Evolutionary conservation across 495 filamentous ascomycete species (phyloP).

Genomic region (Neurospora sp.): DNA sequence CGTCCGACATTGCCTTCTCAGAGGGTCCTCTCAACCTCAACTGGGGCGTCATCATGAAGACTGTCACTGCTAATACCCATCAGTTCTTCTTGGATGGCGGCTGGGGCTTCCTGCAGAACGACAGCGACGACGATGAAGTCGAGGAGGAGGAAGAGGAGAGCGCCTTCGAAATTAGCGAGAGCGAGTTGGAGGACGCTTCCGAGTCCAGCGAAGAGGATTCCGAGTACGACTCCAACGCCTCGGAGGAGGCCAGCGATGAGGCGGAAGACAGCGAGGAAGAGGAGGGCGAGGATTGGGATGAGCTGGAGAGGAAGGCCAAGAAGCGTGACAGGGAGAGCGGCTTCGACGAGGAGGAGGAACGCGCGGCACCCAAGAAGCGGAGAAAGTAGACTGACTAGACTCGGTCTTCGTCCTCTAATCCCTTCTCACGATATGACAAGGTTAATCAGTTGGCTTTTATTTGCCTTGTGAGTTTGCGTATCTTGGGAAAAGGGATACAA

Average conservation of each 20-base stretch:
- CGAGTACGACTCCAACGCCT: slow-evolving; percentile 87
- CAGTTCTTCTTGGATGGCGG: slow-evolving; percentile 92
- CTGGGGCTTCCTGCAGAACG: slow-evolving; percentile 84
- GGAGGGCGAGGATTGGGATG: slow-evolving; percentile 87
- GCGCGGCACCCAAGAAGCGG: slow-evolving; percentile 22
- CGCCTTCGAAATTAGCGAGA: slow-evolving; percentile 81
- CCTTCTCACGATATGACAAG: background rate
- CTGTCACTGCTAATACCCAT: slow-evolving; percentile 84
- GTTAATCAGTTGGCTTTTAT: background rate
- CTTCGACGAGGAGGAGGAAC: slow-evolving; percentile 55
- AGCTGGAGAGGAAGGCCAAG: slow-evolving; percentile 81
- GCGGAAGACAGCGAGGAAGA: slow-evolving; percentile 58
- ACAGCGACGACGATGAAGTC: slow-evolving; percentile 77
- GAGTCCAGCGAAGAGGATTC: slow-evolving; percentile 80
- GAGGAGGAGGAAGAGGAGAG: slow-evolving; percentile 77
- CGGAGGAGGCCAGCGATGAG: slow-evolving; percentile 61
- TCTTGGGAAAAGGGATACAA: background rate
- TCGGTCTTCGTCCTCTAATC: background rate
- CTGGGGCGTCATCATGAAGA: slow-evolving; percentile 99
- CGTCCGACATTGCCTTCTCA: slow-evolving; percentile 83
- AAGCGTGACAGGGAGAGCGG: slow-evolving; percentile 71
- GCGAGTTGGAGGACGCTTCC: slow-evolving; percentile 66
- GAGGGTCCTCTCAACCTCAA: slow-evolving; percentile 97
- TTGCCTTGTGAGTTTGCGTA: background rate
- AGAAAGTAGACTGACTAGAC: slow-evolving; percentile 18